Evolutionary conservation across 2,329 filamentous ascomycete genomes (phyloP).

Genomic region (Colletotrichum zoysiae): DNA sequence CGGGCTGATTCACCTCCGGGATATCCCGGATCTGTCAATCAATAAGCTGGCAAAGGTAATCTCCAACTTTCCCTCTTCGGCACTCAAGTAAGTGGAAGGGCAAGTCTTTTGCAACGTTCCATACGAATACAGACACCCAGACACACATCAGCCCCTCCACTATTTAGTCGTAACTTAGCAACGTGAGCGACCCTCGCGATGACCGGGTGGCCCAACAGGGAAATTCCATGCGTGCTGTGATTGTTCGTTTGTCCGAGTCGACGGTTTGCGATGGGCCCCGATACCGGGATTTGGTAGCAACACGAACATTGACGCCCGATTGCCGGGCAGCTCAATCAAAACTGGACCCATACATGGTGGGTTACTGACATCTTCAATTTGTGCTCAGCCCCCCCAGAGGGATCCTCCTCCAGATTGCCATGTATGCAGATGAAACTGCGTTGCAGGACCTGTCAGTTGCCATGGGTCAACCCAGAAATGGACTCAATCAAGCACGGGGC

Average conservation of each 20-base stretch:
- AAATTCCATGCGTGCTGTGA: not conserved
- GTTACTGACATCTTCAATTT: conserved; percentile 5
- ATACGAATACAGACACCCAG: not conserved
- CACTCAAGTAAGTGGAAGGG: conserved; percentile 1
- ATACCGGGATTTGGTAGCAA: not conserved
- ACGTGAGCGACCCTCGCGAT: not conserved
- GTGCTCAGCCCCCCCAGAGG: not conserved
- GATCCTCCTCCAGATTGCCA: conserved; percentile 6
- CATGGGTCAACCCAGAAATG: conserved; percentile 29
- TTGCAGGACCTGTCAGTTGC: conserved; percentile 4
- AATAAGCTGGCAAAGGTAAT: not conserved
- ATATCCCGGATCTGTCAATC: not conserved
- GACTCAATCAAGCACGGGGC: not conserved
- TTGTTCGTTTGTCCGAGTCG: not conserved
- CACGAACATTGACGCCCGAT: not conserved
- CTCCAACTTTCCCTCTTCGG: not conserved
- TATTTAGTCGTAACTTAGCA: not conserved
- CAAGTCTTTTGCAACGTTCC: not conserved
- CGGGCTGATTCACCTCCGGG: not conserved
- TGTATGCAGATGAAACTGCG: conserved; percentile 15
- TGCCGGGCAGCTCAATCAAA: conserved; percentile 19
- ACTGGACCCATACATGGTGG: not conserved
- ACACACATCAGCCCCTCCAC: no score
- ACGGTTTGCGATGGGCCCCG: not conserved
- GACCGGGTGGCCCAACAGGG: not conserved